A percentile compares a stretch with the other conserved stretches of the same genome.
These are phyloP conservation scores for Trematosphaeria pertusa DNA, from an alignment of 2,329 filamentous ascomycete genomes.

Conservation along the genomic window DNA sequence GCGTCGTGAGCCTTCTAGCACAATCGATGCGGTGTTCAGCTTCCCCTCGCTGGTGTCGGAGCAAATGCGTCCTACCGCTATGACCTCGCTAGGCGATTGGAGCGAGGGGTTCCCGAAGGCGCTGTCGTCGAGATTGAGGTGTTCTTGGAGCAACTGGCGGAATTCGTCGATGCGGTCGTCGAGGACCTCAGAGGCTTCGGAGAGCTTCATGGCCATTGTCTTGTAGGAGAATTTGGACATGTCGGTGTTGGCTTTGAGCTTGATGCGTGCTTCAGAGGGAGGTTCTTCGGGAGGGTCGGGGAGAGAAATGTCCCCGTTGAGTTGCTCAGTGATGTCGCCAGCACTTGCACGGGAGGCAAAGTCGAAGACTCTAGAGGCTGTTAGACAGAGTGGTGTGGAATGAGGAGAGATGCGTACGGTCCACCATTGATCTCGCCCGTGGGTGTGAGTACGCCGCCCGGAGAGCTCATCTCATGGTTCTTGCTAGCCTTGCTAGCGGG, in stretches of 20 bases:
- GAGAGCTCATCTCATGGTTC: constrained; percentile 58
- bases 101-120: constrained; percentile 87
- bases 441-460: constrained; percentile 48
- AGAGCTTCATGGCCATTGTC: constrained; percentile 92
- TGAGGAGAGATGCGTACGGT: constrained; percentile 44
- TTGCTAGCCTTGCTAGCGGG: constrained; percentile 51
- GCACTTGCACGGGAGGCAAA: constrained; percentile 81
- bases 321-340: constrained; percentile 80
- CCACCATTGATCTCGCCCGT: constrained; percentile 44
- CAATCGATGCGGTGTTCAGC: constrained; percentile 82
- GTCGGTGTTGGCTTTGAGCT: constrained; percentile 84
- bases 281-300: constrained; percentile 75
- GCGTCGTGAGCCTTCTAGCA: constrained; percentile 85
- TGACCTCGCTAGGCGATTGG: constrained; percentile 83
- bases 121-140: constrained; percentile 77
- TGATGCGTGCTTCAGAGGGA: constrained; percentile 78
- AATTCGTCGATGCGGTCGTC: constrained; percentile 97
- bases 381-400: constrained; percentile 17
- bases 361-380: constrained; percentile 57
- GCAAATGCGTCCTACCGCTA: constrained; percentile 90
- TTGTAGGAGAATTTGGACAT: constrained; percentile 91
- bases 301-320: constrained; percentile 76
- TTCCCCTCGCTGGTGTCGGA: constrained; percentile 87
- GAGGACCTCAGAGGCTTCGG: constrained; percentile 88
- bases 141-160: constrained; percentile 71